Evolutionary conservation across 1,284 basidiomycete species (phyloP).

Genomic region (Crucibulum cyathiforme): DNA sequence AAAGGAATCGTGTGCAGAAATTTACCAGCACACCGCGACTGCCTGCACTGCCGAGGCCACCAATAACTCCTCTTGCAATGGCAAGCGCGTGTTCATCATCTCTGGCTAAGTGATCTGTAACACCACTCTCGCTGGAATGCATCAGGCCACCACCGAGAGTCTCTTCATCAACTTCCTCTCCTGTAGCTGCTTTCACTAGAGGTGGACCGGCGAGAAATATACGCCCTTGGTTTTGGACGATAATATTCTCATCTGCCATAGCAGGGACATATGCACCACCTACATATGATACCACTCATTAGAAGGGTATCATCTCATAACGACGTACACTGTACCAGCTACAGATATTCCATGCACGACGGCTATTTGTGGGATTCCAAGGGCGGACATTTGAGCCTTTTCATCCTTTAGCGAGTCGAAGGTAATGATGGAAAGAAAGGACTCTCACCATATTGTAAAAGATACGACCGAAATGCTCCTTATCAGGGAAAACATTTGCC

Average conservation of each 20-base stretch:
- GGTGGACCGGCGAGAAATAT: slow-evolving; percentile 98
- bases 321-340: slow-evolving; percentile 57
- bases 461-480: slow-evolving; percentile 93
- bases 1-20: slow-evolving; percentile 4
- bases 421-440: slow-evolving; percentile 3
- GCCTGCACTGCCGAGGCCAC: slow-evolving; percentile 76
- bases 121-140: slow-evolving; percentile 94
- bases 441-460: slow-evolving; percentile 92
- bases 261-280: slow-evolving; percentile 93
- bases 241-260: slow-evolving; percentile 96
- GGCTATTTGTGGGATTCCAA: slow-evolving; percentile 90
- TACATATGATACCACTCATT: slow-evolving; percentile 22
- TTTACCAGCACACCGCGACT: slow-evolving; percentile 55
- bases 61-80: slow-evolving; percentile 83
- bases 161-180: slow-evolving; percentile 93
- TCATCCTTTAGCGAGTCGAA: slow-evolving; percentile 7
- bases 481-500: slow-evolving; percentile 91
- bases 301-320: background rate
- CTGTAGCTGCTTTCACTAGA: slow-evolving; percentile 93
- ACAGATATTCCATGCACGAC: slow-evolving; percentile 96
- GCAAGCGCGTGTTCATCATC: slow-evolving; percentile 90
- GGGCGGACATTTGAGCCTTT: slow-evolving; percentile 88
- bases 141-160: slow-evolving; percentile 91
- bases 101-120: slow-evolving; percentile 90
- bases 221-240: slow-evolving; percentile 90